Evolutionary conservation across 139 green algal genomes (phyloP), one percentile per base, ranked within the genome.

Genomic region (Tetradesmus lagerheimii): DNA sequence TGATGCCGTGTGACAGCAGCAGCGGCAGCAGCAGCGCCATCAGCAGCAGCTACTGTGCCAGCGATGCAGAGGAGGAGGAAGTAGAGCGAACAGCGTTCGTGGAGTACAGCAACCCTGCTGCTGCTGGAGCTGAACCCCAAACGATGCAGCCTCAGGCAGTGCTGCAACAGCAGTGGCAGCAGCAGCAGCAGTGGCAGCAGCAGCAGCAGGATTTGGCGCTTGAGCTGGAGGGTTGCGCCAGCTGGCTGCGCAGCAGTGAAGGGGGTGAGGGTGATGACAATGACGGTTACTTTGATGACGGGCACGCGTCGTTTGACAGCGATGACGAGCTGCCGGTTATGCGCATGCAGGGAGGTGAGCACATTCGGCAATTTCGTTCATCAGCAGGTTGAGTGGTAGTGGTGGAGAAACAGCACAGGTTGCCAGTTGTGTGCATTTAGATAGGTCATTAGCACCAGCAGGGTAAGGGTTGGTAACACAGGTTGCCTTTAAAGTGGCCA

Each of bases 271-370:
- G n/a, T 83, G 25, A 9, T 27, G 41, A 84, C 20, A 47, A 86
- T 71, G 45, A 74, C 23, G 53, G 41, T 15, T 37, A 71, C 57
- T 8, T 71, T 4, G 57, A 71, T 71, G 57, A 71, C 16, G 57
- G 57, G 23, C 23, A 23, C 1, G 25, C 57, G 20, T 71, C 57
- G 31, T 71, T 71, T 31, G 57, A 23, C 57, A 71, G 57, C 18
- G 57, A 71, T 20, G 57, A 71, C n/a, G 57, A 71, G 39, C 41
- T 85, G 39, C 79, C 79, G 50, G 79, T 85, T 4, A 67, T 85
- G 79, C n/a, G 79, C 11, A 85, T 85, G 27, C 31, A 5, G n/a
- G 79, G 79, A 41, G 79, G 79, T 41, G 39, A 50, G 12, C 15
- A 27, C 0, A 39, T 20, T 20, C 20, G 31, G 20, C 38, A 78